Percentiles rank a stretch among this genome's conserved stretches.
phyloP scores from a whole-genome alignment of 1,284 basidiomycete species.

The Takashimella tepidaria region DNA sequence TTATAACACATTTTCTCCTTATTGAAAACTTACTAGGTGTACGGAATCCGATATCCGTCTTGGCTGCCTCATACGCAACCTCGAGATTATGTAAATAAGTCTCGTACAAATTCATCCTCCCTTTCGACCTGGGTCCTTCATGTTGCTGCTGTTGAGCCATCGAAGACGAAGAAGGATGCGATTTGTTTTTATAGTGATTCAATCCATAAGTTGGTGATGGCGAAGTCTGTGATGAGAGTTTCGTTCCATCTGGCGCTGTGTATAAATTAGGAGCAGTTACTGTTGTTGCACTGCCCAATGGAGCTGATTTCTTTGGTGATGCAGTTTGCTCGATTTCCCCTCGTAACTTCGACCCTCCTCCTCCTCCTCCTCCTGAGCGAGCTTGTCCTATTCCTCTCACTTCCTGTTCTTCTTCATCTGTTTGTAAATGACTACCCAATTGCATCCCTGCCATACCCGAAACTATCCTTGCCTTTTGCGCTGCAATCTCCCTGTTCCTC shows the following conservation, averaged over 20 bases:
- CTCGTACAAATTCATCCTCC: conserved; percentile 40
- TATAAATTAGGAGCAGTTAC: not conserved
- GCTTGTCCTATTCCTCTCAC: conserved; percentile 23
- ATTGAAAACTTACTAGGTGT: conserved; percentile 55
- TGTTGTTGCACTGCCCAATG: not conserved
- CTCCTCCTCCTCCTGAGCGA: too few relatives aligned
- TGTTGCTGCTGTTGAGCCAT: too few relatives aligned
- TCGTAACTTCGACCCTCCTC: conserved; percentile 9
- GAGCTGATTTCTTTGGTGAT: not conserved
- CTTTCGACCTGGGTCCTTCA: not conserved
- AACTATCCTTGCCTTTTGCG: conserved; percentile 81
- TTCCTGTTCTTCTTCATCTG: not conserved
- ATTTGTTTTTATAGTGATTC: too few relatives aligned
- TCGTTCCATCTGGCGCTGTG: too few relatives aligned
- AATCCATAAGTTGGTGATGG: too few relatives aligned
- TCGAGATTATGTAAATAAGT: conserved; percentile 58
- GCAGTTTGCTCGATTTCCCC: not conserved
- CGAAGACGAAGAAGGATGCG: too few relatives aligned
- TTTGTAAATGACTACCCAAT: conserved; percentile 1
- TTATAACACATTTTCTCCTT: too few relatives aligned
- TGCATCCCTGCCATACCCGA: conserved; percentile 66
- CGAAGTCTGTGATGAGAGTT: too few relatives aligned
- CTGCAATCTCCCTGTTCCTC: conserved; percentile 55
- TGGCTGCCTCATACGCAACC: conserved; percentile 63
- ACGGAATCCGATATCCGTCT: conserved; percentile 58